Evolutionary conservation across 2,329 filamentous ascomycete species (phyloP).

Genomic region (Fusarium napiforme): DNA sequence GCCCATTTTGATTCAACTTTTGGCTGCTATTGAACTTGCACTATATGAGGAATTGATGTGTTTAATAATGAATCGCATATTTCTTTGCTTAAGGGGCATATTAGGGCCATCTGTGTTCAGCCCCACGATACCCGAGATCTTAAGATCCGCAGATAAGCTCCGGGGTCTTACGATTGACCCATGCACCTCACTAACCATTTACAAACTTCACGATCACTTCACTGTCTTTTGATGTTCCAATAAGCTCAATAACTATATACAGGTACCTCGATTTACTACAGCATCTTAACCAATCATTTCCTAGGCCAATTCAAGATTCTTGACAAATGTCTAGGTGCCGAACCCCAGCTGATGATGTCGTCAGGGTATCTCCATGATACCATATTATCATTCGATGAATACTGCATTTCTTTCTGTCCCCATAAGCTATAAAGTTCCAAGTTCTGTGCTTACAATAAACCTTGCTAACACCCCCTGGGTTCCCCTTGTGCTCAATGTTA

Average conservation of each 20-base stretch:
- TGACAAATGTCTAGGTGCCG: accelerated
- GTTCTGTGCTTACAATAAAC: background rate
- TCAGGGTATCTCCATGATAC: background rate
- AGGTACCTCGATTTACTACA: too few species aligned
- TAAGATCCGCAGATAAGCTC: background rate
- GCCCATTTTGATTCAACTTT: background rate
- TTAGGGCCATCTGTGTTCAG: background rate
- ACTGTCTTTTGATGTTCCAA: background rate
- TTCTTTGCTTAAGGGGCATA: accelerated
- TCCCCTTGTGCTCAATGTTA: background rate
- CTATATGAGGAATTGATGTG: too few species aligned
- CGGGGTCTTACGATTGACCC: background rate
- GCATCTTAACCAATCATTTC: accelerated
- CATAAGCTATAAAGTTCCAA: background rate
- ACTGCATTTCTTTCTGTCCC: accelerated
- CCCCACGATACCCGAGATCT: background rate
- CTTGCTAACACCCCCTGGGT: accelerated
- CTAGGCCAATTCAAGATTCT: background rate
- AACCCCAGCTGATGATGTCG: accelerated
- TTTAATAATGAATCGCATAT: accelerated
- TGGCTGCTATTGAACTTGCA: accelerated
- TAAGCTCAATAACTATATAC: too few species aligned
- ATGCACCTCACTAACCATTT: background rate
- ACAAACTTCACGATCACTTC: background rate
- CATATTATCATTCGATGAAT: background rate